Evolutionary conservation across 305 asterid species (phyloP), one percentile per base, ranked within the genome.

Genomic region (Rubia balearica): DNA sequence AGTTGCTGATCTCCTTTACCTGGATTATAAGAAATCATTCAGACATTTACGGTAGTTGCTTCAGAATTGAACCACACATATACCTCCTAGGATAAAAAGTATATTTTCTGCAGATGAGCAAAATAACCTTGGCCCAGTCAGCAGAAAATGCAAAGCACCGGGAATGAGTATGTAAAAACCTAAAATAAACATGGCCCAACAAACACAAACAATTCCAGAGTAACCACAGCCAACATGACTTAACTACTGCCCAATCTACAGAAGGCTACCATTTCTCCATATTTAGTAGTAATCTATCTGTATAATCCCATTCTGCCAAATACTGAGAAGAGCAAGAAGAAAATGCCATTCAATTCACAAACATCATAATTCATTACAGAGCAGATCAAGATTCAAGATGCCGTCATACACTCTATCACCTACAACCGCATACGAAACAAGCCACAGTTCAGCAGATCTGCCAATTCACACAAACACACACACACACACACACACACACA

Each of bases 1-100:
- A 69, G 78, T 17, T 13, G 79, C 83, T 78, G 69, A 85, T 78
- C 81, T 93, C 98, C 82, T 22, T 93, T 57, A 93, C 98, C 98
- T 93, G 89, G 33, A 48, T 30, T 24, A 51, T 8, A 19, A 69
- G 49, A 11, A n/a, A 27, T 19, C 24, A 51, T 27, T 41, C 16
- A 51, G 22, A 41, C 55, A 8, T 51, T 17, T 30, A 36, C 45
- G 5, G 45, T 8, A 41, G 45, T 36, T 8, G 38, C 16, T 24
- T 17, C 19, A 0, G 36, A 41, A 41, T 30, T 33, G 12, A 19
- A n/a, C 46, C 0, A 36, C 16, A 36, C 46, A 62, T 14, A 62
- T 62, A 30, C 12, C 48, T 62, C 21, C 17, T 62, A 14, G 22
- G 30, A 38, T 4, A 30, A 17, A 63, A 62, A 1, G 7, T 0